Evolutionary conservation across 2,329 filamentous ascomycete genomes (phyloP).

Genomic region (Helminthosporium solani): DNA sequence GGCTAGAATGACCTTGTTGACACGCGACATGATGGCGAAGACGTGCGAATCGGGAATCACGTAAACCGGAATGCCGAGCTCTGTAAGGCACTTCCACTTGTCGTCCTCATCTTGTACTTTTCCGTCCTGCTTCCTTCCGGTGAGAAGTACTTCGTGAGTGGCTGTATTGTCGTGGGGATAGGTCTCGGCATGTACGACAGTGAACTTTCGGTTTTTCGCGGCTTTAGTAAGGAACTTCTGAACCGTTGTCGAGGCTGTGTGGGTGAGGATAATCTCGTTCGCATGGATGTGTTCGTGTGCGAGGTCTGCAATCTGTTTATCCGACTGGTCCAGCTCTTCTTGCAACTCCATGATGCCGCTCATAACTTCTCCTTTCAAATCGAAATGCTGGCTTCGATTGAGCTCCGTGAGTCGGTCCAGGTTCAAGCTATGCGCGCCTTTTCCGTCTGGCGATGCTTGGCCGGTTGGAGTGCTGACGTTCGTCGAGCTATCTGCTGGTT

Average conservation of each 20-base stretch:
- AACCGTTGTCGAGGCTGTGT: constrained; percentile 81
- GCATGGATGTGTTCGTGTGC: constrained; percentile 91
- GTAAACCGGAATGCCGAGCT: constrained; percentile 78
- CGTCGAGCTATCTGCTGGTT: constrained; percentile 55
- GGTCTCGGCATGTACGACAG: constrained; percentile 77
- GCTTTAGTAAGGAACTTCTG: constrained; percentile 88
- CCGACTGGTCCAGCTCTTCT: constrained; percentile 89
- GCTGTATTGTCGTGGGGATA: constrained; percentile 67
- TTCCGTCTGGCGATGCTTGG: constrained; percentile 52
- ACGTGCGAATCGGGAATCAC: constrained; percentile 81
- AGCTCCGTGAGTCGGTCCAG: constrained; percentile 44
- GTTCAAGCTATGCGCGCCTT: constrained; percentile 35
- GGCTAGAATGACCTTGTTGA: constrained; percentile 91
- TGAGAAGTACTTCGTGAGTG: constrained; percentile 62
- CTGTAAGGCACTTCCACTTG: constrained; percentile 75
- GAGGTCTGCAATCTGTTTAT: constrained; percentile 87
- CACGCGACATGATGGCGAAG: constrained; percentile 90
- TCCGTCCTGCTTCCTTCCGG: constrained; percentile 51
- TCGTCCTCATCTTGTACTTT: constrained; percentile 54
- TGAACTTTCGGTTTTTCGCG: constrained; percentile 87
- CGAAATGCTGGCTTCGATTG: constrained; percentile 49
- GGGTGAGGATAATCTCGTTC: constrained; percentile 87
- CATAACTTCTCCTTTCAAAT: constrained; percentile 86
- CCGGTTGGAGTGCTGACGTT: constrained; percentile 54
- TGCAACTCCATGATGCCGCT: constrained; percentile 94